Percentiles rank a stretch among this genome's conserved stretches.
These are phyloP conservation scores for Eucalyptus polybractea DNA, from an alignment of 345 rosid species.

Conservation along the genomic window DNA sequence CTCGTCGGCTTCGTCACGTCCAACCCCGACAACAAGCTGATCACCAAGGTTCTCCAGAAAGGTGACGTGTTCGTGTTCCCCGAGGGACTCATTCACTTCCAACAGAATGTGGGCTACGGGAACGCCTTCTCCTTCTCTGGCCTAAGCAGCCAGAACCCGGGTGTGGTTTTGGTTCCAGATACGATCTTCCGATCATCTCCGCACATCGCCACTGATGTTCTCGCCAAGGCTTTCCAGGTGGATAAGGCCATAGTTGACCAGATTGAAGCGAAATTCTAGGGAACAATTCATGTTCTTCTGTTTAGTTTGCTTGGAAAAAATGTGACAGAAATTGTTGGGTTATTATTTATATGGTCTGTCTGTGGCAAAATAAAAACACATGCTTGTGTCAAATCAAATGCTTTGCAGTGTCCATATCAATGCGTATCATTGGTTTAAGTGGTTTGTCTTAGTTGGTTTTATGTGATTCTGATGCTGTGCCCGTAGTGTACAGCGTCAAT, in stretches of 20 bases:
- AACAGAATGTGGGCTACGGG: background rate
- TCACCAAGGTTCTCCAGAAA: too few species aligned
- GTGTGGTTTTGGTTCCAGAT: background rate
- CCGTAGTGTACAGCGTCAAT: background rate
- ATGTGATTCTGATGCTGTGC: background rate
- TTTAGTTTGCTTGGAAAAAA: background rate
- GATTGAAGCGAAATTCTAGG: background rate
- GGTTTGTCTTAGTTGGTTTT: background rate
- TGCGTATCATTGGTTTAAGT: background rate
- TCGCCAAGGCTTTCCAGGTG: constrained; percentile 9
- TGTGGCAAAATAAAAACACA: background rate
- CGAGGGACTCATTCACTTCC: too few species aligned
- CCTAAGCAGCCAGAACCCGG: background rate
- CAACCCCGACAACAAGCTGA: too few species aligned
- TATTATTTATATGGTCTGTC: background rate
- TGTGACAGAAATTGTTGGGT: background rate
- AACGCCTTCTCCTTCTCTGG: background rate
- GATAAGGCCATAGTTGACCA: background rate
- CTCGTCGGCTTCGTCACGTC: too few species aligned
- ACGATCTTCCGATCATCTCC: constrained; percentile 8
- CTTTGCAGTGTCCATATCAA: background rate
- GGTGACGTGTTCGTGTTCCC: too few species aligned
- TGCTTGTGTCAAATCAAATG: background rate
- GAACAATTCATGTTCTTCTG: background rate
- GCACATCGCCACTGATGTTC: background rate